Base-by-base conservation (phyloP, 768 basidiomycete genomes). In the Boletus rubroflammeus region DNA sequence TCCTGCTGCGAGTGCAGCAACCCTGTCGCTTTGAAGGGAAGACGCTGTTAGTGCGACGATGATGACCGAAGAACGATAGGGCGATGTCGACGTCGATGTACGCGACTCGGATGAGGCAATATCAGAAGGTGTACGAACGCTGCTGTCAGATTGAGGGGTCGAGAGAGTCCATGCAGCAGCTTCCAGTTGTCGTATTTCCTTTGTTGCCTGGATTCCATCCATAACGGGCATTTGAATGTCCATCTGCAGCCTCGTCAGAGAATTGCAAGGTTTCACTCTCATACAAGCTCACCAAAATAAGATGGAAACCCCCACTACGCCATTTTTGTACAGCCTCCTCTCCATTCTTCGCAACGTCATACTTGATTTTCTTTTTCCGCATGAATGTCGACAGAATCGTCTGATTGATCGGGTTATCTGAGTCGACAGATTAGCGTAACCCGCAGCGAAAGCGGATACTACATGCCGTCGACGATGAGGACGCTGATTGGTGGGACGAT, bases 151-250 rank as follows among this genome's bases (percentile, higher is more conserved):
- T 17, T 80, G 76, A 3, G 91, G 88, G 0, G 87, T 90, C 9
- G 81, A 73, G 10, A 87, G 85, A 40, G 82, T 85, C 62, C 81
- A 87, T 42, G 84, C 81, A 44, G 81, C 75, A 47, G 83, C 87
- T 67, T 98, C 96, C 40, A 95, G 71, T 50, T 85, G 82, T 48
- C 97, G 81, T 54, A 99, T 99, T 69, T 95, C 91, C 63, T 93
- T 94, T 4, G 97, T 99, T 7, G 97, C 97, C 67, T 92, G 84
- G 46, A 98, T 97, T 32, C 97, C 97, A 71, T 96, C 93, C 90
- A 97, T 98, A 62, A 98, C 86, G 9, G 97, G 97, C 83, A 99
- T 94, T 73, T 98, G 96, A 50, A 99, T 98, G 75, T 99, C 97
- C 97, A 99, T 99, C 96, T 98, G 60, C 4, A 55, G 28, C 32